Evolutionary conservation across 208 protist species (phyloP).

Genomic region (Trypanosoma melophagium): DNA sequence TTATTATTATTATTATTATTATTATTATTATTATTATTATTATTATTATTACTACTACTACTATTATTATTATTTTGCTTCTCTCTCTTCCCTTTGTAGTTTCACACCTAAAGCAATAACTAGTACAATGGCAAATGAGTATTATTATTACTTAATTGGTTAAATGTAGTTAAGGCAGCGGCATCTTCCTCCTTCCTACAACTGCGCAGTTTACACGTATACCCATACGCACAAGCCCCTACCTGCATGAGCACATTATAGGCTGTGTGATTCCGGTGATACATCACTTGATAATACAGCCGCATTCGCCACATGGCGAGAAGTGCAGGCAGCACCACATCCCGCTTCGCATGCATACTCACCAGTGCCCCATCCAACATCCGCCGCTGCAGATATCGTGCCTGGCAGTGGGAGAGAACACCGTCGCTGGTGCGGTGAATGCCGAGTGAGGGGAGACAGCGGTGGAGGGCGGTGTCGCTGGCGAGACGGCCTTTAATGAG

Average conservation of each 20-base stretch:
- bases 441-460: conserved; percentile 15
- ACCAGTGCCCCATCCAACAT: conserved; percentile 21
- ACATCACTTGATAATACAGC: conserved; percentile 28
- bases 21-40: no score
- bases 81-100: background rate
- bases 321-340: conserved; percentile 11
- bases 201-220: conserved; percentile 9
- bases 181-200: conserved; percentile 3
- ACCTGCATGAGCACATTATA: conserved; percentile 21
- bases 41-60: no score
- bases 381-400: conserved; percentile 13
- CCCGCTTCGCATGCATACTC: conserved; percentile 29
- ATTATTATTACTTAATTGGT: conserved; percentile 2
- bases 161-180: background rate
- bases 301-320: conserved; percentile 32
- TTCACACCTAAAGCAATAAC: conserved; percentile 8
- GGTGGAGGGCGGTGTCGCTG: conserved; percentile 23
- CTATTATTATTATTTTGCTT: no score
- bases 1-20: no score
- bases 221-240: conserved; percentile 16
- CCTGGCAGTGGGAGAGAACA: conserved; percentile 27
- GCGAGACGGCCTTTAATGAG: conserved; percentile 12
- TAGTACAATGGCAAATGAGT: conserved; percentile 11
- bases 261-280: conserved; percentile 20
- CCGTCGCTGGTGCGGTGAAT: conserved; percentile 7